These are phyloP conservation scores for Scytalidium lignicola DNA, from an alignment of 2,329 filamentous ascomycete genomes.

Conservation along the genomic window DNA sequence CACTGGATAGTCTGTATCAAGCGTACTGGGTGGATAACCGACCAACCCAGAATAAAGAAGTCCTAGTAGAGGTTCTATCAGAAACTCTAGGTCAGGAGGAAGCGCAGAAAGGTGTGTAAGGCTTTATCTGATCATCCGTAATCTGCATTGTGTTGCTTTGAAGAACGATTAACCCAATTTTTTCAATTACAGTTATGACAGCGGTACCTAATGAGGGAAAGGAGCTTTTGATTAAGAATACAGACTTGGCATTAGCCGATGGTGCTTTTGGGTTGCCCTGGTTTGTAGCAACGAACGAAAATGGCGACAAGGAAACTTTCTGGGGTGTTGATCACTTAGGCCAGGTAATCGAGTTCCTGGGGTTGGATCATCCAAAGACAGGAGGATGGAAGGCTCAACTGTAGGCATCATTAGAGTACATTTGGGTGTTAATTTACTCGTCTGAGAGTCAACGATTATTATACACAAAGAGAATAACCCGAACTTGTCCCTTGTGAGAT, in stretches of 20 bases:
- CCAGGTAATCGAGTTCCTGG: constrained; percentile 46
- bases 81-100: constrained; percentile 38
- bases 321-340: constrained; percentile 59
- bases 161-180: constrained; percentile 15
- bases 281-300: constrained; percentile 49
- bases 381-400: constrained; percentile 22
- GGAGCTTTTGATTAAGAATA: constrained; percentile 38
- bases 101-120: constrained; percentile 33
- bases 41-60: constrained; percentile 17
- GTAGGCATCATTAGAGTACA: constrained; percentile 2
- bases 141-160: constrained; percentile 12
- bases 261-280: constrained; percentile 59
- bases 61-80: constrained; percentile 31
- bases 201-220: constrained; percentile 20
- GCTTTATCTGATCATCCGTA: constrained; percentile 2
- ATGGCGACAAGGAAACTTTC: constrained; percentile 48
- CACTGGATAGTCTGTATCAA: constrained; percentile 17
- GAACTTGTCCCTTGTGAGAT: too few species aligned
- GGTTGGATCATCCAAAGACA: constrained; percentile 34
- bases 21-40: constrained; percentile 19
- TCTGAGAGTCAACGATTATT: too few species aligned
- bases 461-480: too few species aligned
- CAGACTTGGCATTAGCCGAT: constrained; percentile 42
- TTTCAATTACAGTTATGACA: constrained; percentile 11
- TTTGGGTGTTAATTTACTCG: too few species aligned